A percentile compares a stretch with the other conserved stretches of the same genome.
phyloP scores from a whole-genome alignment of 371 early-diverging fungal species.

The Mortierella sp. region DNA sequence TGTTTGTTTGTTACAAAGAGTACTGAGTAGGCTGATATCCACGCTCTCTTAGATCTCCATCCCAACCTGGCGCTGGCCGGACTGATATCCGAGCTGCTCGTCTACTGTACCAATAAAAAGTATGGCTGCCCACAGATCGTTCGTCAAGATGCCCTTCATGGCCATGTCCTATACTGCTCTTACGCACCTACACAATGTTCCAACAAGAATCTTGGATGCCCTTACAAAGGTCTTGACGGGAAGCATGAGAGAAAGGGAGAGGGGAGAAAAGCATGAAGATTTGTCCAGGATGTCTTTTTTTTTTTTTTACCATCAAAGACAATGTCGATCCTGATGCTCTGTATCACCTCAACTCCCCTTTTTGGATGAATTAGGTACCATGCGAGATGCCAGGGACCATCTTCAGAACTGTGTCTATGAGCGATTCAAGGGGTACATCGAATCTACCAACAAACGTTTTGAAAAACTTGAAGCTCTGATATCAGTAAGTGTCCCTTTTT shows the following conservation, averaged over 20 bases:
- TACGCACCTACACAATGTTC: slow-evolving; percentile 59
- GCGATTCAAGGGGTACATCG: slow-evolving; percentile 61
- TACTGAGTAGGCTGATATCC: not conserved
- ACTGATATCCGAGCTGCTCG: slow-evolving; percentile 64
- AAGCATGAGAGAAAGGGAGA: no score
- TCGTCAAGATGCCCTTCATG: slow-evolving; percentile 59
- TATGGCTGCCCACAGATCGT: slow-evolving; percentile 62
- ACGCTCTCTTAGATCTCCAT: slow-evolving; percentile 59
- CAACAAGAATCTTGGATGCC: slow-evolving; percentile 61
- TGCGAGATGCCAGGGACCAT: slow-evolving; percentile 55
- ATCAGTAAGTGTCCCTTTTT: slow-evolving; percentile 21
- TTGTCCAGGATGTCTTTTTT: no score
- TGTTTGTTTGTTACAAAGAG: no score
- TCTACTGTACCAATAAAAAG: slow-evolving; percentile 62
- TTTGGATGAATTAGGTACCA: slow-evolving; percentile 53
- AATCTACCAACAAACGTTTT: slow-evolving; percentile 57
- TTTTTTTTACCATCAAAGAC: no score
- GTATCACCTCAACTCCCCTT: no score
- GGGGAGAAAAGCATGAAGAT: no score
- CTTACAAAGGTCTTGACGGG: slow-evolving; percentile 59
- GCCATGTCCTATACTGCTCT: slow-evolving; percentile 60
- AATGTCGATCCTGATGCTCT: no score
- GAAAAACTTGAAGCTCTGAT: slow-evolving; percentile 53
- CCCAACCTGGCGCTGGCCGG: slow-evolving; percentile 67
- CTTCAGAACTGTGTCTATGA: slow-evolving; percentile 63